Conservation (phyloP, 345 rosid genomes). For the Eucalyptus cloeziana region DNA sequence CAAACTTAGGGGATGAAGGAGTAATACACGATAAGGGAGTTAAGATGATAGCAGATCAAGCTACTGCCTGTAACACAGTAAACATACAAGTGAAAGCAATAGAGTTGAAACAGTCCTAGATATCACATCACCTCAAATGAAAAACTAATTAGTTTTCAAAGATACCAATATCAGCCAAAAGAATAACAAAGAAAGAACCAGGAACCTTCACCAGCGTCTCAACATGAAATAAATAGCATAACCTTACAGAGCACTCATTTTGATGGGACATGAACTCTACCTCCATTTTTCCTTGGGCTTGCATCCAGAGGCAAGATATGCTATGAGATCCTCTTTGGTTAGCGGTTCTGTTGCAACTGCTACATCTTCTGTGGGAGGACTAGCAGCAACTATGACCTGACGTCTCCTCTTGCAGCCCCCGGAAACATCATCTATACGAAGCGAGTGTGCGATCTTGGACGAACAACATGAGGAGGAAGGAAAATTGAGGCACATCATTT, state of each 20-base stretch:
- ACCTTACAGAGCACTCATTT: neutral
- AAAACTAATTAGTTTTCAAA: neutral
- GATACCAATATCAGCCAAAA: neutral
- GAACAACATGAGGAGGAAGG: constrained; percentile 12
- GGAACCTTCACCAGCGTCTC: neutral
- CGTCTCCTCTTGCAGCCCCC: constrained; percentile 32
- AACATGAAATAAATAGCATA: neutral
- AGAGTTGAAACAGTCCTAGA: neutral
- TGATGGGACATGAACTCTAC: constrained; percentile 9
- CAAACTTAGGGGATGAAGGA: neutral
- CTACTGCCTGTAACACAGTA: neutral
- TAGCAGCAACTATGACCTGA: constrained; percentile 58
- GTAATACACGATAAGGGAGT: neutral
- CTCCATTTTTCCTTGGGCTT: constrained; percentile 94
- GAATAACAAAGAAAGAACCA: neutral
- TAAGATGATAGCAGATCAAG: neutral
- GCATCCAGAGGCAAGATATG: constrained; percentile 93
- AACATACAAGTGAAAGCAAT: neutral
- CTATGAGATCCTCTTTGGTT: constrained; percentile 82
- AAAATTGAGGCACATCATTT: constrained; percentile 14
- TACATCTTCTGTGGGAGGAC: constrained; percentile 90
- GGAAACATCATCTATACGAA: constrained; percentile 5
- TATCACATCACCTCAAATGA: neutral
- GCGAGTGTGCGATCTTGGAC: neutral
- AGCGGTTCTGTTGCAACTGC: constrained; percentile 66